These are phyloP conservation scores for Colletotrichum brevisporum DNA, from an alignment of 2,329 filamentous ascomycete species.

Conservation along the genomic window DNA sequence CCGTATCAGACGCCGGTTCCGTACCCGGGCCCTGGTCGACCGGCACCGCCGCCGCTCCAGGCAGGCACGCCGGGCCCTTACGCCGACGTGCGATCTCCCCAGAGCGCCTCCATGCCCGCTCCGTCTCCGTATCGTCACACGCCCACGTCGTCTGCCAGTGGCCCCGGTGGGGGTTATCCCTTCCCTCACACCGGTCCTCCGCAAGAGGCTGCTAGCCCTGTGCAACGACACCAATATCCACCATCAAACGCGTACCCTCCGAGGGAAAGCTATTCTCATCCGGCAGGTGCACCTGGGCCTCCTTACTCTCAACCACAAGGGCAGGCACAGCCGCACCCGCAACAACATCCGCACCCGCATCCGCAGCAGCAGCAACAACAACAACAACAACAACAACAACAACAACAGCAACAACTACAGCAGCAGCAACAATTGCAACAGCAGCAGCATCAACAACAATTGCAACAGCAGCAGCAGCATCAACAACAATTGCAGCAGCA, in stretches of 20 bases:
- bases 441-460: conserved; percentile 49
- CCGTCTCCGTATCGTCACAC: conserved; percentile 66
- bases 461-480: conserved; percentile 59
- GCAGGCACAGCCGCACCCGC: conserved; percentile 47
- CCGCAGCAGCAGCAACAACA: conserved; percentile 47
- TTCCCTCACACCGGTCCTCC: conserved; percentile 62
- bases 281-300: conserved; percentile 51
- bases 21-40: conserved; percentile 59
- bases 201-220: conserved; percentile 63
- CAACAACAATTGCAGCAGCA: conserved; percentile 46
- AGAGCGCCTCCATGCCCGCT: conserved; percentile 57
- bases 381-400: too few species aligned
- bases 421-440: conserved; percentile 44
- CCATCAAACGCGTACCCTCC: conserved; percentile 59
- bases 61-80: conserved; percentile 52
- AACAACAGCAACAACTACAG: conserved; percentile 54
- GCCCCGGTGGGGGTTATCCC: conserved; percentile 61
- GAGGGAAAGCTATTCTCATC: conserved; percentile 63
- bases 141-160: conserved; percentile 60
- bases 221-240: conserved; percentile 67
- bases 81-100: conserved; percentile 66
- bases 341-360: conserved; percentile 52
- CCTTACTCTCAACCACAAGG: conserved; percentile 45
- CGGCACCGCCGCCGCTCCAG: conserved; percentile 62
- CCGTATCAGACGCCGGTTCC: conserved; percentile 57